Conservation (phyloP, 331 rosid species). For the Spiraea crenata region DNA sequence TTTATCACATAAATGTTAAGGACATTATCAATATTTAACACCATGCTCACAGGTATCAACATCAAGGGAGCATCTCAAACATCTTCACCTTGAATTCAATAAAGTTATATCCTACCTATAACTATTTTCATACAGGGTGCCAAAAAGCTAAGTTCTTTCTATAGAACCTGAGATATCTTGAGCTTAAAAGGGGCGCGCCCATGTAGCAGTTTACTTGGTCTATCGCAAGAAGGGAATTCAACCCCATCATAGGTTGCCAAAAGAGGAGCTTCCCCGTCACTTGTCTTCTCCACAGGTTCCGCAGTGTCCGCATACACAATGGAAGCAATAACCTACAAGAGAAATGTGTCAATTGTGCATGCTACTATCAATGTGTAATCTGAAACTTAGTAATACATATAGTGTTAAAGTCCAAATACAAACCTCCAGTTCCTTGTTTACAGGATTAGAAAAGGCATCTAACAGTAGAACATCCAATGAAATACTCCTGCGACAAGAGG, state of each 20-base stretch:
- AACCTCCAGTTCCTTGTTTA: constrained; percentile 72
- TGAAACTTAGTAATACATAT: constrained; percentile 14
- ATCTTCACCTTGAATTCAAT: background rate
- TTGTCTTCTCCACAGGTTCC: constrained; percentile 73
- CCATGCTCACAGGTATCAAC: background rate
- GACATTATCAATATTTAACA: background rate
- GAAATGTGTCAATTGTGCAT: constrained; percentile 24
- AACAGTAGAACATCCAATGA: constrained; percentile 73
- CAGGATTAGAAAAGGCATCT: constrained; percentile 59
- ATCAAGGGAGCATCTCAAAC: background rate
- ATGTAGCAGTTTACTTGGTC: constrained; percentile 69
- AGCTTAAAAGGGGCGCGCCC: constrained; percentile 96
- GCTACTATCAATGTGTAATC: constrained; percentile 12
- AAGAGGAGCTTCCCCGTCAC: constrained; percentile 82
- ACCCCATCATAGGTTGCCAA: constrained; percentile 74
- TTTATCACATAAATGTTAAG: background rate
- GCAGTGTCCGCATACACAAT: constrained; percentile 70
- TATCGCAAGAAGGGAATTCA: constrained; percentile 64
- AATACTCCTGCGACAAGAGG: constrained; percentile 91
- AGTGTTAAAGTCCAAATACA: constrained; percentile 20
- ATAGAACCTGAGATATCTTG: constrained; percentile 86
- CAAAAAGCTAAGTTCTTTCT: constrained; percentile 10
- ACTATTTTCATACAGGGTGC: background rate
- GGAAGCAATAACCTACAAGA: constrained; percentile 76
- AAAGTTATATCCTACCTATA: too few relatives aligned